phyloP scores from a whole-genome alignment of 331 rosid genomes.

The Spiraea crenata region DNA sequence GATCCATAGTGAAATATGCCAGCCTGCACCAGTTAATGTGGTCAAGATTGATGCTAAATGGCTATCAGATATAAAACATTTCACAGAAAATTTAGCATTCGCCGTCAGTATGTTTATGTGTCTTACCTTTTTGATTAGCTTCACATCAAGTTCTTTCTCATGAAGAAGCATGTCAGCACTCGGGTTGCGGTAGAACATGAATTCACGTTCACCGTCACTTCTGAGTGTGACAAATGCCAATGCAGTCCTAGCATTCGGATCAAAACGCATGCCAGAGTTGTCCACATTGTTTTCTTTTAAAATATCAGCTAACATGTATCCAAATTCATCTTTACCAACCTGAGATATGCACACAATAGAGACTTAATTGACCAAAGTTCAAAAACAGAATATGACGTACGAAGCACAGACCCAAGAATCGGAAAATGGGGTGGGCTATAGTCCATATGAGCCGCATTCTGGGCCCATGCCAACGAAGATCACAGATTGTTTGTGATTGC shows the following conservation, averaged over 20 bases:
- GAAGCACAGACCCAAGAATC: too few species aligned
- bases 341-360: conserved; percentile 18
- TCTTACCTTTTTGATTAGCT: conserved; percentile 51
- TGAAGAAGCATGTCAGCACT: conserved; percentile 88
- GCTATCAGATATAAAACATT: background rate
- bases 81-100: too few species aligned
- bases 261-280: conserved; percentile 66
- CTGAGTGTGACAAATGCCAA: conserved; percentile 76
- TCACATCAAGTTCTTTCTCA: conserved; percentile 56
- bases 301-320: conserved; percentile 68
- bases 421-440: too few species aligned
- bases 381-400: background rate
- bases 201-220: conserved; percentile 73
- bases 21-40: conserved; percentile 44
- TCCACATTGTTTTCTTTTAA: conserved; percentile 65
- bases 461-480: too few species aligned
- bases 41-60: background rate
- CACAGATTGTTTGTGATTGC: background rate
- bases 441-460: too few species aligned
- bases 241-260: conserved; percentile 65
- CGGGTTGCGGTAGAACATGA: conserved; percentile 76
- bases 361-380: background rate
- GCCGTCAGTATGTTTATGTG: background rate
- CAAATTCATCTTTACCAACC: conserved; percentile 91
- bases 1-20: conserved; percentile 85